These are phyloP conservation scores for Phytophthora pluvialis DNA, from an alignment of 352 stramenopile genomes.

Conservation along the genomic window DNA sequence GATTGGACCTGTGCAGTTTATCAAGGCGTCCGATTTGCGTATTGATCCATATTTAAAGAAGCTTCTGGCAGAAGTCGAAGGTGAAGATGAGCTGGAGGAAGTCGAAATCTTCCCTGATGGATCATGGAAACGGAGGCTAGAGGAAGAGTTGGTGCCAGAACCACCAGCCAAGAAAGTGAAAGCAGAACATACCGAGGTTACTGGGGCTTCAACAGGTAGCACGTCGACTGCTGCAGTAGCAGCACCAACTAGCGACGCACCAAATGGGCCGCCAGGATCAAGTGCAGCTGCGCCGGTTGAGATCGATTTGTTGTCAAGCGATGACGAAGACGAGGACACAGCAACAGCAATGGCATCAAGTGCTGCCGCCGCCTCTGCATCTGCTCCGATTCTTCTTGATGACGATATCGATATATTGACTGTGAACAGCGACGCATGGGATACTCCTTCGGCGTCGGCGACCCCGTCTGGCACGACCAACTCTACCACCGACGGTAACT, in stretches of 20 bases:
- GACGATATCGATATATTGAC: constrained; percentile 73
- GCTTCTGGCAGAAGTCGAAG: constrained; percentile 83
- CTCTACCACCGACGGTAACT: constrained; percentile 40
- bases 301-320: constrained; percentile 78
- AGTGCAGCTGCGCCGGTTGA: constrained; percentile 54
- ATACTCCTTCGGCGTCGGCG: constrained; percentile 36
- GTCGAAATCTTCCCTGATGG: constrained; percentile 91
- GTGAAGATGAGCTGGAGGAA: constrained; percentile 87
- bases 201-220: constrained; percentile 9
- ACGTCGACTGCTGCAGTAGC: constrained; percentile 18
- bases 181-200: constrained; percentile 38
- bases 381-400: constrained; percentile 51
- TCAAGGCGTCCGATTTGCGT: constrained; percentile 87
- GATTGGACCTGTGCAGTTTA: constrained; percentile 63
- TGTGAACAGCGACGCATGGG: constrained; percentile 71
- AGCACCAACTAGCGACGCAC: constrained; percentile 7
- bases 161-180: constrained; percentile 70
- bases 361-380: constrained; percentile 7
- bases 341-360: constrained; percentile 13
- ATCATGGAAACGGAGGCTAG: constrained; percentile 73
- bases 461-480: constrained; percentile 17
- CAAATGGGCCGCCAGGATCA: constrained; percentile 23
- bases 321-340: constrained; percentile 56
- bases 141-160: constrained; percentile 48
- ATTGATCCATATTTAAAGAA: constrained; percentile 92